These are phyloP conservation scores for Cyphellophora attinorum DNA, from an alignment of 2,329 filamentous ascomycete genomes.

Conservation along the genomic window DNA sequence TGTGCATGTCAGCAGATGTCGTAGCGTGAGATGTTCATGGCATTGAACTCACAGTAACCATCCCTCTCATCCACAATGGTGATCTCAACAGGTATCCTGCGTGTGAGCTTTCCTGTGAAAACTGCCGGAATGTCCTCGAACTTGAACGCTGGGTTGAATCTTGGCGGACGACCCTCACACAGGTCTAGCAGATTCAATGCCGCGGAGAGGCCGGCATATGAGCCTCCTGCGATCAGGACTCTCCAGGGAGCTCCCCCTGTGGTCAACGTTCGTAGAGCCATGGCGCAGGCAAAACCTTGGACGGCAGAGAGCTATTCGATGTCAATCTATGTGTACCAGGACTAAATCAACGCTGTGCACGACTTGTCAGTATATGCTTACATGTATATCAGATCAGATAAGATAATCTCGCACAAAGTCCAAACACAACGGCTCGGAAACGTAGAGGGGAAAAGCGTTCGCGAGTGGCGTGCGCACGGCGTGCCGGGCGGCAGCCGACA, in stretches of 20 bases:
- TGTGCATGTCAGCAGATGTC: slow-evolving; percentile 23
- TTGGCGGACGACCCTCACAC: slow-evolving; percentile 46
- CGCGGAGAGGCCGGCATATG: slow-evolving; percentile 61
- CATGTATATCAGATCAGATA: too few species aligned
- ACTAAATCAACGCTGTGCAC: too few species aligned
- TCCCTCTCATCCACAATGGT: slow-evolving; percentile 72
- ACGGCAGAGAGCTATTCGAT: too few species aligned
- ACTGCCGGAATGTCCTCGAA: slow-evolving; percentile 18
- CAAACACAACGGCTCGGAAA: too few species aligned
- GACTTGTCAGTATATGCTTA: too few species aligned
- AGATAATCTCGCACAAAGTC: too few species aligned
- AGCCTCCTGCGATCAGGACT: slow-evolving; percentile 60
- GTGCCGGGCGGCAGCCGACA: too few species aligned
- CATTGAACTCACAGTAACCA: slow-evolving; percentile 68
- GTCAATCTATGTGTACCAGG: too few species aligned
- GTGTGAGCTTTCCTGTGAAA: slow-evolving; percentile 18
- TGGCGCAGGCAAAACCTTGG: too few species aligned
- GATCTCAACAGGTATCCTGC: slow-evolving; percentile 53
- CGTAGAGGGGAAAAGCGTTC: too few species aligned
- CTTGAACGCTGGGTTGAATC: slow-evolving; percentile 26
- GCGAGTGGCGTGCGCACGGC: too few species aligned
- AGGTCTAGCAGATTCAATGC: slow-evolving; percentile 60
- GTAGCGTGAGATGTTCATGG: neutral
- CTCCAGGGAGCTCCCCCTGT: slow-evolving; percentile 35
- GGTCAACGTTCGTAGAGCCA: too few species aligned